These are phyloP conservation scores for Mycena maculata DNA, from an alignment of 768 basidiomycete species.

Conservation along the genomic window DNA sequence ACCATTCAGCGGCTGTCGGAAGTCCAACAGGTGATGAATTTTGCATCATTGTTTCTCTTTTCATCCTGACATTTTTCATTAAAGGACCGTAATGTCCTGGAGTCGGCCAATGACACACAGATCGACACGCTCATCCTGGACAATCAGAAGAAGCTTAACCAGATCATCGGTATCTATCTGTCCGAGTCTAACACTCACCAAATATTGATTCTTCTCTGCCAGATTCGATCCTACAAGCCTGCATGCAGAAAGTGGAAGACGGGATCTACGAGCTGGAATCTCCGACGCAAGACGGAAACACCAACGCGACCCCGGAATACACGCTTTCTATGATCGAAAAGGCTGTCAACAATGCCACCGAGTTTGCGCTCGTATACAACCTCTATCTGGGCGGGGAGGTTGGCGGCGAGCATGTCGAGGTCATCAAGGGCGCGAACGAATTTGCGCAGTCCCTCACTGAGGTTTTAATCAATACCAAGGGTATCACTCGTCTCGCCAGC, in stretches of 20 bases:
- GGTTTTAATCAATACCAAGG: conserved; percentile 93
- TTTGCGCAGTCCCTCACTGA: conserved; percentile 94
- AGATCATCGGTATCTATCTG: conserved; percentile 81
- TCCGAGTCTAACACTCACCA: neutral
- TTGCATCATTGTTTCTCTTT: conserved; percentile 13
- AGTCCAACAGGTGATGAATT: conserved; percentile 74
- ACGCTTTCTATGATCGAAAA: conserved; percentile 99
- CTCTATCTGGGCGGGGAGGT: conserved; percentile 87
- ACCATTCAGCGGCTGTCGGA: conserved; percentile 91
- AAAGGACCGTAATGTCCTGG: conserved; percentile 85
- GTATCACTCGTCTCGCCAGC: conserved; percentile 90
- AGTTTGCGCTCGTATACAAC: conserved; percentile 95
- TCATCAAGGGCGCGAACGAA: conserved; percentile 97
- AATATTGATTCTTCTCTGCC: conserved; percentile 29
- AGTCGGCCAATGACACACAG: conserved; percentile 94
- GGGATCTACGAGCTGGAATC: conserved; percentile 98
- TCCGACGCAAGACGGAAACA: conserved; percentile 92
- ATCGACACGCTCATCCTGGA: conserved; percentile 97
- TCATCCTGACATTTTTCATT: conserved; percentile 23
- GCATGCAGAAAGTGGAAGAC: conserved; percentile 97
- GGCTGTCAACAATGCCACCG: conserved; percentile 91
- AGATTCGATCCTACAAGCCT: conserved; percentile 98
- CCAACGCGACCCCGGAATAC: conserved; percentile 98
- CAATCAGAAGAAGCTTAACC: conserved; percentile 96
- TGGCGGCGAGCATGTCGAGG: conserved; percentile 96